Conservation (phyloP, 805 yeast species). For the Nematodospora valgi region DNA sequence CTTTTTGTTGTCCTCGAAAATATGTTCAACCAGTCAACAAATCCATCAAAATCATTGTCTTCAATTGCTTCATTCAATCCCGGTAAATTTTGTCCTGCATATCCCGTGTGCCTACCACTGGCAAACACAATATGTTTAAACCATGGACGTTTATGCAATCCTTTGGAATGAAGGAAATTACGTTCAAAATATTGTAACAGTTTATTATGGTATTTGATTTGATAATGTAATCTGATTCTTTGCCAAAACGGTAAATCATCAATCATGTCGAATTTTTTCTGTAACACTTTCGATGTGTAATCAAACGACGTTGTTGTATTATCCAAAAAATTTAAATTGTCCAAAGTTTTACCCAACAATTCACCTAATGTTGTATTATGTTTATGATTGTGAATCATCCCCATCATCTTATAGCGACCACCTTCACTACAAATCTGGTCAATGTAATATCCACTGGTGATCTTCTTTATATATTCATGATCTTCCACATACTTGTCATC, state of each 20-base stretch:
- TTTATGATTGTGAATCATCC: slow-evolving; percentile 11
- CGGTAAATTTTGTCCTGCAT: slow-evolving; percentile 52
- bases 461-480: slow-evolving; percentile 11
- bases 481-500: slow-evolving; percentile 14
- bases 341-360: slow-evolving; percentile 18
- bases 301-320: slow-evolving; percentile 27
- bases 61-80: slow-evolving; percentile 55
- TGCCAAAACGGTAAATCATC: slow-evolving; percentile 34
- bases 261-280: slow-evolving; percentile 26
- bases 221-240: slow-evolving; percentile 27
- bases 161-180: slow-evolving; percentile 45
- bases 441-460: slow-evolving; percentile 19
- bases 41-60: slow-evolving; percentile 42
- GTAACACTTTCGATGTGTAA: slow-evolving; percentile 21
- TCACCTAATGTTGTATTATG: slow-evolving; percentile 20
- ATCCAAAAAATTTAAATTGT: slow-evolving; percentile 19
- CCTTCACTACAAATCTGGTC: background rate
- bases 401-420: slow-evolving; percentile 5
- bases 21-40: slow-evolving; percentile 43
- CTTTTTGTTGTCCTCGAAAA: slow-evolving; percentile 36
- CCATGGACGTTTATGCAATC: slow-evolving; percentile 52
- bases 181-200: slow-evolving; percentile 48
- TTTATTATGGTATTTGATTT: slow-evolving; percentile 33
- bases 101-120: slow-evolving; percentile 52
- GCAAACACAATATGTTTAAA: slow-evolving; percentile 64